Evolutionary conservation across 2,329 filamentous ascomycete species (phyloP), one percentile per base, ranked within the genome.

Genomic region (Epicoccum sorghinum): DNA sequence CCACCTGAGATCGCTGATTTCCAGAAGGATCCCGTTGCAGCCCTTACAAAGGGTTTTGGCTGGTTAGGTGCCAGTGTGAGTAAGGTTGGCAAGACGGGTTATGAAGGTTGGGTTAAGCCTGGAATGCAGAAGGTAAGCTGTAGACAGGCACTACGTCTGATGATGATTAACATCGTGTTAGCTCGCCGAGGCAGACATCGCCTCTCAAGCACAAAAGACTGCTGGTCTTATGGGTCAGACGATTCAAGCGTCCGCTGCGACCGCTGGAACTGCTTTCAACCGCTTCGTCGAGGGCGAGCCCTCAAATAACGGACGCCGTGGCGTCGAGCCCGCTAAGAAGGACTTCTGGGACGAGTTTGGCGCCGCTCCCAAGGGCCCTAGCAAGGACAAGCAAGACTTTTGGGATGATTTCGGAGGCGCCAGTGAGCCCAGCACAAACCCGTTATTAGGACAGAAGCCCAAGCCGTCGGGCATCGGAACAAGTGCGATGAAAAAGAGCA

Each of bases 1-100:
- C 77, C 89, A 24, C 90, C 89, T 0, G 86, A 86, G 10, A 79
- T 95, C n/a, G 89, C 95, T 49, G 93, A 98, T 49, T 85, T 98
- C 70, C 91, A 96, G 75, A 90, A 88, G 71, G 95, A 99, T 72
- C 93, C 95, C 0, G 81, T 98, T 59, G 93, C 86, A 1, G 92
- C 93, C 13, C 76, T 99, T 65, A 91, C 87, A 25, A 97, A 96
- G 77, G 90, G 93, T 0, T 96, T 98, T 68, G 93, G 93, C 7
- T 98, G 95, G 92, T 91, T 98, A 69, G 85, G 91, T 14, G 89
- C 86, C 30, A 92, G 91, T 10, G 91, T 98, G 37, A 87, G 87
- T 24, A 96, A 95, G 81, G 90, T 90, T 61, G 95, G 93, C 33
- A 96, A 96, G 80, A 90, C 86, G 13, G 89, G 97, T 23, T 96